Evolutionary conservation across 352 stramenopile genomes (phyloP).

Genomic region (Globisporangium cylindrosporum): DNA sequence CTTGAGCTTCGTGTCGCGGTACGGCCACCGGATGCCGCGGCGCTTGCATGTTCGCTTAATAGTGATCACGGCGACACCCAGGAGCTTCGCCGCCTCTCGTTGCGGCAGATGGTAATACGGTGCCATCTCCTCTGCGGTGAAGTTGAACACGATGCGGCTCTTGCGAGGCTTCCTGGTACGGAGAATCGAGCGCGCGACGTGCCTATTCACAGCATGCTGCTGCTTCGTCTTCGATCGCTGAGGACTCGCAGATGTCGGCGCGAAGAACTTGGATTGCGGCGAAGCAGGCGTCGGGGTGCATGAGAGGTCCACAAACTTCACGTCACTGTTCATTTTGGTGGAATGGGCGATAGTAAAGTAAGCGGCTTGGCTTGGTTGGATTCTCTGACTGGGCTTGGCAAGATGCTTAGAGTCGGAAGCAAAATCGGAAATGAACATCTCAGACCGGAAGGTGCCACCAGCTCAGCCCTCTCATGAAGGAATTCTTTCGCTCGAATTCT

Average conservation of each 20-base stretch:
- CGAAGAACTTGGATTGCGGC: neutral
- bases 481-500: neutral
- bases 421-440: conserved; percentile 8
- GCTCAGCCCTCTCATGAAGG: neutral
- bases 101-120: conserved; percentile 54
- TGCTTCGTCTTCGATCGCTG: neutral
- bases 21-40: conserved; percentile 30
- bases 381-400: neutral
- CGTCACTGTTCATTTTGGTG: neutral
- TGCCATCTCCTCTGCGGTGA: conserved; percentile 29
- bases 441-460: neutral
- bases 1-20: conserved; percentile 32
- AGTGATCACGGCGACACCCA: conserved; percentile 37
- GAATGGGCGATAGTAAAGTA: neutral
- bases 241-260: neutral
- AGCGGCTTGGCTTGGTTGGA: neutral
- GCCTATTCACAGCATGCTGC: neutral
- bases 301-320: neutral
- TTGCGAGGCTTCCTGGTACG: conserved; percentile 29
- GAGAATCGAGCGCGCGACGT: conserved; percentile 12
- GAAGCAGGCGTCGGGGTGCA: neutral
- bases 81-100: conserved; percentile 24
- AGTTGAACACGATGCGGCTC: conserved; percentile 45
- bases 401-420: neutral
- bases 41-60: conserved; percentile 42